These are phyloP conservation scores for Russula foetens DNA, from an alignment of 768 basidiomycete genomes.

Conservation along the genomic window DNA sequence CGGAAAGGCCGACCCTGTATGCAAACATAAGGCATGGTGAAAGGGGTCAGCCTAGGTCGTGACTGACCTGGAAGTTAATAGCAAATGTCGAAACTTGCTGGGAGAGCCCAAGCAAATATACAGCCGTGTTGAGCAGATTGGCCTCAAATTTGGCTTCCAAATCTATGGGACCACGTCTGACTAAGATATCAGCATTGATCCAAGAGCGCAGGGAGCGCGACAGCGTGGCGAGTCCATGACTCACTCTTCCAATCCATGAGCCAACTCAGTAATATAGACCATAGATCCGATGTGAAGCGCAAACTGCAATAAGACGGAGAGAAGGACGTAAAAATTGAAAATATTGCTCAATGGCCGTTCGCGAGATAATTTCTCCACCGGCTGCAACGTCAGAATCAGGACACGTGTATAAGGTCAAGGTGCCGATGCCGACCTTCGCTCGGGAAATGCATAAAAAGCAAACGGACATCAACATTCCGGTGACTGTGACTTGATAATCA, in stretches of 20 bases:
- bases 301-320: constrained; percentile 90
- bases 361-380: constrained; percentile 90
- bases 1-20: constrained; percentile 89
- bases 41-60: not conserved
- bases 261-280: constrained; percentile 87
- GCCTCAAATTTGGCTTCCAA: constrained; percentile 97
- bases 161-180: constrained; percentile 70
- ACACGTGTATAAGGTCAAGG: not conserved
- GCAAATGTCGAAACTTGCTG: constrained; percentile 99
- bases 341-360: constrained; percentile 94
- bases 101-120: constrained; percentile 89
- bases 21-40: not conserved
- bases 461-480: constrained; percentile 94
- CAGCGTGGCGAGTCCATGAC: constrained; percentile 25
- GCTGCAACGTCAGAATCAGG: constrained; percentile 37
- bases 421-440: constrained; percentile 62
- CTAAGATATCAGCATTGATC: not conserved
- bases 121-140: constrained; percentile 89
- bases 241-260: constrained; percentile 70
- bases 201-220: not conserved
- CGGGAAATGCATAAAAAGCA: constrained; percentile 98
- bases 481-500: constrained; percentile 96
- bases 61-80: constrained; percentile 85
- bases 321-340: constrained; percentile 91
- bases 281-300: constrained; percentile 85